Conservation (phyloP, 495 filamentous ascomycete genomes). For the Lophium mytilinum region DNA sequence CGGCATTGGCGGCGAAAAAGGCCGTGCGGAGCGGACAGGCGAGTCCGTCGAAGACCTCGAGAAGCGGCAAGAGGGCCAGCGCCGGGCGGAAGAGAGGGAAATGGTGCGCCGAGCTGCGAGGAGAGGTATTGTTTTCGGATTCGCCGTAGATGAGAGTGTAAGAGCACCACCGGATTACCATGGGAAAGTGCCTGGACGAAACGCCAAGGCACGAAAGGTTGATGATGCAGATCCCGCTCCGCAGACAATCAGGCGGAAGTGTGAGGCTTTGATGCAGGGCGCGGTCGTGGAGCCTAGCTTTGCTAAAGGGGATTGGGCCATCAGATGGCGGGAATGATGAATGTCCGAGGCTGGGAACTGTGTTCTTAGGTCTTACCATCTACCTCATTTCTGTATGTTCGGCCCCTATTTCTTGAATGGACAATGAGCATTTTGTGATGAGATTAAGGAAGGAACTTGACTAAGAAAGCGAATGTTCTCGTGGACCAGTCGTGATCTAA, state of each 20-base stretch:
- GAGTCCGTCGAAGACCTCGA: constrained; percentile 33
- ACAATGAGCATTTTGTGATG: too few relatives aligned
- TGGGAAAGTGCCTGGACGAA: too few relatives aligned
- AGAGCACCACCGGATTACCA: not conserved
- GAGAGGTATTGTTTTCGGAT: constrained; percentile 41
- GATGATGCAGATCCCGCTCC: too few relatives aligned
- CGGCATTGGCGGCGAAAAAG: constrained; percentile 39
- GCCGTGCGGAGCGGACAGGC: constrained; percentile 34
- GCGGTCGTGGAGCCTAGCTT: constrained; percentile 36
- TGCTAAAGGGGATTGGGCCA: constrained; percentile 43
- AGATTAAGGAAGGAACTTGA: too few relatives aligned
- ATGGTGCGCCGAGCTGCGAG: constrained; percentile 39
- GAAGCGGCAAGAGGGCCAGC: constrained; percentile 28
- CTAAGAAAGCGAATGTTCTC: too few relatives aligned
- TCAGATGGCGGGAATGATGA: constrained; percentile 34
- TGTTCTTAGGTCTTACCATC: too few relatives aligned
- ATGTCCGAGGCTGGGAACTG: too few relatives aligned
- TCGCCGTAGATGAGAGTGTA: constrained; percentile 15
- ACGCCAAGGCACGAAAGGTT: too few relatives aligned
- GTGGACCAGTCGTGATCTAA: too few relatives aligned
- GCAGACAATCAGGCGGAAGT: constrained; percentile 20
- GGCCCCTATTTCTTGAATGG: too few relatives aligned
- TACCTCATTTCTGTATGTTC: too few relatives aligned
- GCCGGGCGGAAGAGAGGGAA: constrained; percentile 34
- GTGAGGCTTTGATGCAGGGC: constrained; percentile 35